These are phyloP conservation scores for Psophocarpus tetragonolobus DNA, from an alignment of 306 rosid genomes.

Conservation along the genomic window DNA sequence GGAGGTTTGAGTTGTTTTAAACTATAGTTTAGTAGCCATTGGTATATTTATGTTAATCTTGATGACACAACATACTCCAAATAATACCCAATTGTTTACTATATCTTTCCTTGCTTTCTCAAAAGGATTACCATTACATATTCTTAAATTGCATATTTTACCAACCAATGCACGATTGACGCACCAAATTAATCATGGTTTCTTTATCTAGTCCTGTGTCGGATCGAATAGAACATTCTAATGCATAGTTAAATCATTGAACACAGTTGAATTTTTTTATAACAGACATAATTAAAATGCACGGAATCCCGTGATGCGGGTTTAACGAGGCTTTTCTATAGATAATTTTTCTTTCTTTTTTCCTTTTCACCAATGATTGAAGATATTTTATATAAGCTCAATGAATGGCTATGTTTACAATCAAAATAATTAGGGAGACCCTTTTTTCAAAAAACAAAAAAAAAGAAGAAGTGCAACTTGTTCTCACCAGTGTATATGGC, in stretches of 20 bases:
- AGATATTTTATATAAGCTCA: slow-evolving; percentile 38
- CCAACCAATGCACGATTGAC: slow-evolving; percentile 5
- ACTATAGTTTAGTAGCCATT: neutral
- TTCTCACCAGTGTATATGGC: neutral
- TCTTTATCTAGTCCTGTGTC: neutral
- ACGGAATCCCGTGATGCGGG: slow-evolving; percentile 34
- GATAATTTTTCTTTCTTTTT: neutral
- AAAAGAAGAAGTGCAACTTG: slow-evolving; percentile 4
- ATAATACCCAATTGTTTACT: slow-evolving; percentile 17
- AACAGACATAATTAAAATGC: slow-evolving; percentile 20
- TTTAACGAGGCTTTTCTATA: slow-evolving; percentile 18
- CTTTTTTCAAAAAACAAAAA: neutral
- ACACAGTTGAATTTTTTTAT: slow-evolving; percentile 8
- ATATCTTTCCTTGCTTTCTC: neutral
- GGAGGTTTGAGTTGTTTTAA: neutral
- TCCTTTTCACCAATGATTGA: slow-evolving; percentile 40
- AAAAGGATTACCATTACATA: neutral
- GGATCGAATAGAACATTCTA: slow-evolving; percentile 41
- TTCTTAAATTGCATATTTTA: neutral
- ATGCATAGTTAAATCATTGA: slow-evolving; percentile 32
- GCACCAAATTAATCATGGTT: slow-evolving; percentile 25
- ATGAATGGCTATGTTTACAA: neutral
- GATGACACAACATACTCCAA: too few relatives aligned
- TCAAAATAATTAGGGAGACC: neutral
- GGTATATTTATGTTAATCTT: neutral